Evolutionary conservation across 2,329 filamentous ascomycete genomes (phyloP).

Genomic region (Colletotrichum filicis): DNA sequence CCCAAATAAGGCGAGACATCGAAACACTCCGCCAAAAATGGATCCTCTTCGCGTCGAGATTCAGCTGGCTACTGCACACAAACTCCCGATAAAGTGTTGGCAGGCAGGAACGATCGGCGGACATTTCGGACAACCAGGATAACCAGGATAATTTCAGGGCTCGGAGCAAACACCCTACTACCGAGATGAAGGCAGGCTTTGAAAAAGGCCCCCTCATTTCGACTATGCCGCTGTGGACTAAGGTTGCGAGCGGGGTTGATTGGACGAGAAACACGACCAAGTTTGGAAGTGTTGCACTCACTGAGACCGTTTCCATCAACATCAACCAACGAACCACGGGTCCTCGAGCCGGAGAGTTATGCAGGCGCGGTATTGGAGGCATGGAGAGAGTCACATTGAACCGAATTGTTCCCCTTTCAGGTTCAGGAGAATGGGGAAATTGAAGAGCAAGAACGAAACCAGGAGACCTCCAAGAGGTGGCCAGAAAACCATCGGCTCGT

Average conservation of each 20-base stretch:
- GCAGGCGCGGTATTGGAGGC: constrained; percentile 22
- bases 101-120: constrained; percentile 26
- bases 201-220: constrained; percentile 9
- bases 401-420: neutral
- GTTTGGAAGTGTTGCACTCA: neutral
- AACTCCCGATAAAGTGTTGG: neutral
- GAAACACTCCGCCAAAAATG: neutral
- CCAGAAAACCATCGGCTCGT: constrained; percentile 26
- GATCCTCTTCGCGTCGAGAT: neutral
- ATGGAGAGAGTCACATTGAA: constrained; percentile 17
- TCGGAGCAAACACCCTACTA: constrained; percentile 11
- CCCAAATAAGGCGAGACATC: neutral
- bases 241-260: neutral
- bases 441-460: neutral
- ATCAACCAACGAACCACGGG: constrained; percentile 24
- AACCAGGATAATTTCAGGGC: constrained; percentile 1
- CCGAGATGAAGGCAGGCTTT: neutral
- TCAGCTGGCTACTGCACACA: neutral
- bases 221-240: neutral
- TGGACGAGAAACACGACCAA: constrained; percentile 4
- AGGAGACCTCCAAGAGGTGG: neutral
- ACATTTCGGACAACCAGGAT: constrained; percentile 21
- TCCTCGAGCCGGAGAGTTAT: constrained; percentile 26
- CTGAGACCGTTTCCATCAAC: constrained; percentile 9
- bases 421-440: neutral